Evolutionary conservation across 768 basidiomycete genomes (phyloP), one percentile per base, ranked within the genome.

Genomic region (Serendipita indica): DNA sequence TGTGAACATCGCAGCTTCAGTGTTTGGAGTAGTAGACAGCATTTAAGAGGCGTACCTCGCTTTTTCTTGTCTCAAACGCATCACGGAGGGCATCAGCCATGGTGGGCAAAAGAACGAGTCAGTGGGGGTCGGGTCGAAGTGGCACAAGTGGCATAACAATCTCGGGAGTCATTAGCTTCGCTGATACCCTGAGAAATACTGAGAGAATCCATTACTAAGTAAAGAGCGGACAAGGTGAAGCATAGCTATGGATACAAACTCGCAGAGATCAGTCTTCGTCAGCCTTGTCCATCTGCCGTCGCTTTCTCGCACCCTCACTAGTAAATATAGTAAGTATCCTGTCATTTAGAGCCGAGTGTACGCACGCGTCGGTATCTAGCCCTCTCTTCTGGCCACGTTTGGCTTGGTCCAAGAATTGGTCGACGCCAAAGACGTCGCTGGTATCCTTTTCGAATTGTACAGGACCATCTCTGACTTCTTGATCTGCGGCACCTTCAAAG

Each of bases 361-460:
- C 83, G 74, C 69, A 86, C 77, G 75, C 83, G 57, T 79, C 78
- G 56, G 83, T 83, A 67, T 91, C 88, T 67, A 91, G 66, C 13
- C 88, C 89, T 62, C 91, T 75, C 74, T 94, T 94, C 70, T 83
- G 82, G n/a, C 92, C 94, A 22, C 84, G 83, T 77, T 90, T 96
- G 16, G 94, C 96, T 70, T 92, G 89, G 68, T 97, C 90, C 75
- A 98, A 78, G 75, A 99, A 98, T 69, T 94, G 84, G 71, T 96
- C 88, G 62, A 97, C 76, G 62, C 94, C 94, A 67, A 97, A 97
- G 18, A 97, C 90, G 77, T 97, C 94, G n/a, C 82, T 79, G 1
- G 86, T 82, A 66, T 99, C 94, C 74, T 97, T 96, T 75, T 99
- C 96, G 67, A 99, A 99, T 67, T 97, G 91, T 39, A 99, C 96